phyloP scores from a whole-genome alignment of 257 asterid genomes.

The Solanum pinnatisectum region DNA sequence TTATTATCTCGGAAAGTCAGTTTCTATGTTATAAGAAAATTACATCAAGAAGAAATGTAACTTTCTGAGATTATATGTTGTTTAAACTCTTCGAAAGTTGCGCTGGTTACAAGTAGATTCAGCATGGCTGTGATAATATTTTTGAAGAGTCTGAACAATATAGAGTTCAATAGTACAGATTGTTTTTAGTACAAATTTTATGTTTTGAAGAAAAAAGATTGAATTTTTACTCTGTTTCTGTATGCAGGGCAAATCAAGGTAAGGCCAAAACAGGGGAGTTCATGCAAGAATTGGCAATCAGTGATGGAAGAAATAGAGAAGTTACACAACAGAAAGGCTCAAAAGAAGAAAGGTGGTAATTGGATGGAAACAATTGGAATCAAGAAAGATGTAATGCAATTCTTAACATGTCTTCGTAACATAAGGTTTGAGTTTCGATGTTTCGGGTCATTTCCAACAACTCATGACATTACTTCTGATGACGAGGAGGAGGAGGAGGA shows the following conservation, averaged over 20 bases:
- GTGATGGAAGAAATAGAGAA: slow-evolving; percentile 93
- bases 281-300: slow-evolving; percentile 83
- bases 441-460: slow-evolving; percentile 53
- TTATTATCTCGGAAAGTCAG: no score
- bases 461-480: slow-evolving; percentile 45
- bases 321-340: slow-evolving; percentile 37
- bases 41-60: not conserved
- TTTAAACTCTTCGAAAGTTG: not conserved
- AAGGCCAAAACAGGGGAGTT: slow-evolving; percentile 13
- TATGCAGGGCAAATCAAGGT: slow-evolving; percentile 67
- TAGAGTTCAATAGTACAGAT: no score
- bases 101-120: not conserved
- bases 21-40: no score
- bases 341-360: slow-evolving; percentile 29
- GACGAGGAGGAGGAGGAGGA: slow-evolving; percentile 56
- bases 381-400: slow-evolving; percentile 76
- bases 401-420: slow-evolving; percentile 58
- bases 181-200: not conserved
- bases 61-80: not conserved
- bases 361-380: slow-evolving; percentile 66
- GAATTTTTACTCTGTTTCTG: not conserved
- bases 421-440: slow-evolving; percentile 70
- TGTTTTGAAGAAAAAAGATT: not conserved
- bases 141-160: not conserved
- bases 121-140: not conserved